Evolutionary conservation across 2,329 filamentous ascomycete genomes (phyloP).

Genomic region (Boeremia lycopersici): DNA sequence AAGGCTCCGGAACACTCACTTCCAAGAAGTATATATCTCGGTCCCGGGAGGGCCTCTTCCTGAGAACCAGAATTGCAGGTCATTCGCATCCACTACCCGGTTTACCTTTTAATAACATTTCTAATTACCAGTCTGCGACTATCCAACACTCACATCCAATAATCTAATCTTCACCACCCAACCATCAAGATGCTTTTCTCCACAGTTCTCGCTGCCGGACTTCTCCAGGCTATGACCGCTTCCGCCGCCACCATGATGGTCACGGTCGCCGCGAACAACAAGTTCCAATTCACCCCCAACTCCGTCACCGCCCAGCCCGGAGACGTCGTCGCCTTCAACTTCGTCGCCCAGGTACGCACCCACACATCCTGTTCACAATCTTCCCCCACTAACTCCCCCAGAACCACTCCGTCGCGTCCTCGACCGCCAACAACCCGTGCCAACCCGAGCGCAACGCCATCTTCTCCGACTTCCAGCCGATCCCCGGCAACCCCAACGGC

Average conservation of each 20-base stretch:
- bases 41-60: conserved; percentile 1
- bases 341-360: conserved; percentile 26
- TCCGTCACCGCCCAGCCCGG: conserved; percentile 34
- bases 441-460: conserved; percentile 32
- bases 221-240: conserved; percentile 32
- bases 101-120: conserved; percentile 4
- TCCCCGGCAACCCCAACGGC: conserved; percentile 23
- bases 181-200: conserved; percentile 33
- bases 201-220: conserved; percentile 25
- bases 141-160: conserved; percentile 8
- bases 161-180: not conserved
- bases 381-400: conserved; percentile 4
- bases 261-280: conserved; percentile 39
- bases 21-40: conserved; percentile 16
- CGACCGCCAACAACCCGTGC: conserved; percentile 33
- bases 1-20: not conserved
- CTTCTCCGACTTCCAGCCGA: conserved; percentile 39
- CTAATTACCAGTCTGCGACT: conserved; percentile 13
- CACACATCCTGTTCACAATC: too few species aligned
- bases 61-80: conserved; percentile 25
- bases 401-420: conserved; percentile 38
- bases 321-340: conserved; percentile 38
- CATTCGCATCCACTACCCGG: conserved; percentile 18
- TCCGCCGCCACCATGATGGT: conserved; percentile 39
- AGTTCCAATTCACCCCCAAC: conserved; percentile 38